Evolutionary conservation across 805 yeast genomes (phyloP).

Genomic region (Lipomyces lipofer): DNA sequence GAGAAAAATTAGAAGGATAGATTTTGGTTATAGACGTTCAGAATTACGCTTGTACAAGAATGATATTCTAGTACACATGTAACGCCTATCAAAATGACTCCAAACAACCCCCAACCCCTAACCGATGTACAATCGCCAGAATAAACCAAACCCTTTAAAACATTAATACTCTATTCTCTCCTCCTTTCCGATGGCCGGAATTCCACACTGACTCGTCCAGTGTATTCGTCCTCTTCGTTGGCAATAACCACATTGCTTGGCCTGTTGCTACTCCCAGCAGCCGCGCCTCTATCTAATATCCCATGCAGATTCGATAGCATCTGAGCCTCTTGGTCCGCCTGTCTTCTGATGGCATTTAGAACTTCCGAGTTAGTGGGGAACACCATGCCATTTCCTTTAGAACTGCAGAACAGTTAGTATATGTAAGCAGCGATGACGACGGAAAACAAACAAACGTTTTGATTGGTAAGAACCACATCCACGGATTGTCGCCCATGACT

Average conservation of each 20-base stretch:
- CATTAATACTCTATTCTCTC: background rate
- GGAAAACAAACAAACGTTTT: too few species aligned
- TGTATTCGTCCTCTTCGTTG: constrained; percentile 21
- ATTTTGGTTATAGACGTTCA: too few species aligned
- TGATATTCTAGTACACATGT: background rate
- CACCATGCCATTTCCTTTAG: constrained; percentile 43
- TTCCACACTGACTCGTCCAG: constrained; percentile 30
- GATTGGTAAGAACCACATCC: constrained; percentile 73
- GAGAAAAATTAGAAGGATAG: background rate
- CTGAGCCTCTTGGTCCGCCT: constrained; percentile 40
- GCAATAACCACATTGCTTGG: constrained; percentile 10
- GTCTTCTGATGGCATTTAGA: constrained; percentile 36
- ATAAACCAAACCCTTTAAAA: background rate
- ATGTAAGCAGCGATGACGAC: too few species aligned
- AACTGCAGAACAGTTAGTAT: too few species aligned
- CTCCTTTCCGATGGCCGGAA: constrained; percentile 20
- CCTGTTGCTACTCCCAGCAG: background rate
- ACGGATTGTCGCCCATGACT: constrained; percentile 69
- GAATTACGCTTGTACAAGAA: background rate
- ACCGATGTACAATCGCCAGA: background rate
- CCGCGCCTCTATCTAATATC: constrained; percentile 2
- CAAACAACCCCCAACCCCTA: background rate
- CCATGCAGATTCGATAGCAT: constrained; percentile 22
- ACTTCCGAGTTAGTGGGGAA: constrained; percentile 40
- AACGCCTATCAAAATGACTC: background rate